Evolutionary conservation across 2,329 filamentous ascomycete genomes (phyloP), one percentile per base, ranked within the genome.

Genomic region (Cladosporium sp.): DNA sequence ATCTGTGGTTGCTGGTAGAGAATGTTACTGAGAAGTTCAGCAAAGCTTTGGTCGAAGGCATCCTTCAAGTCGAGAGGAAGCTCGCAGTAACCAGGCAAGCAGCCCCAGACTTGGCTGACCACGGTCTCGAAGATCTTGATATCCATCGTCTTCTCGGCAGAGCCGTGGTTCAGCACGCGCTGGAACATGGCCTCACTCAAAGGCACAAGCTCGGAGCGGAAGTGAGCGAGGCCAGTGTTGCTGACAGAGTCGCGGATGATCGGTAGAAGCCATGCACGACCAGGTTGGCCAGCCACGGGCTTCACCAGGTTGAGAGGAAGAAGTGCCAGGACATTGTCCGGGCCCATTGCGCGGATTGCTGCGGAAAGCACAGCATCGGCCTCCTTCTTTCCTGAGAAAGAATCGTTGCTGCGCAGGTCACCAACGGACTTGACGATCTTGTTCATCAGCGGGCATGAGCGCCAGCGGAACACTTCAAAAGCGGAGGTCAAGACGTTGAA

Each of bases 121-220:
- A 99, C 83, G 0, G 95, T 98, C 80, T 99, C 94, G 76, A 95
- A 99, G 67, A 99, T 96, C 83, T 99, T 99, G 75, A 95, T 87
- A 77, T 98, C 93, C 86, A 97, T 93, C 0, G 92, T 95, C 84
- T 97, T 97, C 75, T 94, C 91, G 15, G 87, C 88, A 26, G 87
- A 82, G 15, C 91, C 92, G 73, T 96, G 91, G 68, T 96, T 90
- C 57, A 97, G 82, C 5, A 98, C 91, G 70, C 87, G 88, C 77
- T 98, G 92, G 78, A 94, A 97, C 84, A 99, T 91, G 59, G 86
- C 81, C 77, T 97, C 91, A 76, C 94, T 98, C 28, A 99, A 82
- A 18, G 95, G 93, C 6, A 97, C 88, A 78, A 99, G 88, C 74
- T 96, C 92, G 3, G 84, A 82, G 71, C 89, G 90, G 84, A 99